Percentiles rank a stretch among this genome's conserved stretches.
phyloP scores from a whole-genome alignment of 306 rosid genomes.

The Cyclanthera cordifolia region DNA sequence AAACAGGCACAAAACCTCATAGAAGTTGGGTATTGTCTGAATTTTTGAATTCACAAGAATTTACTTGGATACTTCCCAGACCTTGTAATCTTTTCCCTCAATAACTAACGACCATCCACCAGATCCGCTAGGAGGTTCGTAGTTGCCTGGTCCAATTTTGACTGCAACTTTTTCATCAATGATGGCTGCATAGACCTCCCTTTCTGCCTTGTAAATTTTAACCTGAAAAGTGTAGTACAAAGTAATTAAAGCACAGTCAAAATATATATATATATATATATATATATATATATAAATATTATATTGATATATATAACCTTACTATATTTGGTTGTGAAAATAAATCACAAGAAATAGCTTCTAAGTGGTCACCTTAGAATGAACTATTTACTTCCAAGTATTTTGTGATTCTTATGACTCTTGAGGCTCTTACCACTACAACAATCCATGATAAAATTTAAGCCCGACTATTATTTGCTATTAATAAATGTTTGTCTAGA shows the following conservation, averaged over 20 bases:
- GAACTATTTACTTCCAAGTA: no score
- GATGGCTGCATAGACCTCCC: constrained; percentile 87
- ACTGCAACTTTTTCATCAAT: constrained; percentile 54
- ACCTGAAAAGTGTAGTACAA: constrained; percentile 30
- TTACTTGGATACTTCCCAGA: constrained; percentile 56
- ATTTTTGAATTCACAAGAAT: no score
- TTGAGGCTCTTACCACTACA: no score
- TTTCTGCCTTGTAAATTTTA: constrained; percentile 56
- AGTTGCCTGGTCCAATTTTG: constrained; percentile 92
- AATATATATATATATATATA: no score
- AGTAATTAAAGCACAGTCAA: constrained; percentile 13
- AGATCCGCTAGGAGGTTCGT: constrained; percentile 54
- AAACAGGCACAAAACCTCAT: neutral
- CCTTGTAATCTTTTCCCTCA: constrained; percentile 75
- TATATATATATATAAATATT: no score
- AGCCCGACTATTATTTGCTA: no score
- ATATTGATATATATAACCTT: no score
- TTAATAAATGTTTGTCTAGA: neutral
- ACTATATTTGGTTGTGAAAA: no score
- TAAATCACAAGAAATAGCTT: no score
- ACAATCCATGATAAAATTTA: no score
- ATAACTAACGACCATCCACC: constrained; percentile 40
- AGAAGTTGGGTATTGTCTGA: neutral
- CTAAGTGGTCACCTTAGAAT: no score
- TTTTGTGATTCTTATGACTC: no score